A percentile compares a stretch with the other conserved stretches of the same genome.
These are phyloP conservation scores for Panicum hallii DNA, from an alignment of 202 grass and related monocot species.

Conservation along the genomic window DNA sequence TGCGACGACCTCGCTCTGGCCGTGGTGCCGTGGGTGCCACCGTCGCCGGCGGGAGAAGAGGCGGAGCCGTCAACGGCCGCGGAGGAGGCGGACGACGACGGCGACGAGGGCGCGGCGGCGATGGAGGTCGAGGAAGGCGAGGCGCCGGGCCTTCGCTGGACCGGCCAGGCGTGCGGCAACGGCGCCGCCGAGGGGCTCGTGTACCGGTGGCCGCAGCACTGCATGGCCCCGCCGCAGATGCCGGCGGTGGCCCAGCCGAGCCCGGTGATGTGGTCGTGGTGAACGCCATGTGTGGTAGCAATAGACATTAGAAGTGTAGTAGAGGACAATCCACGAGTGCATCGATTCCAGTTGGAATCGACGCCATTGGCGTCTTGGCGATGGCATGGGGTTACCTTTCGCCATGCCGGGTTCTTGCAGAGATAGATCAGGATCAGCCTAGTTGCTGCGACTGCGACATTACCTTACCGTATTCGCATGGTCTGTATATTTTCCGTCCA, in stretches of 20 bases:
- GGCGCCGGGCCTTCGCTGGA: background rate
- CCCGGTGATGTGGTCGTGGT: conserved; percentile 49
- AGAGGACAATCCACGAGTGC: background rate
- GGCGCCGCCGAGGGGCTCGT: conserved; percentile 16
- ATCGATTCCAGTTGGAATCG: background rate
- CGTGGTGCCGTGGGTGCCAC: conserved; percentile 47
- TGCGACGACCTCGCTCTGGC: conserved; percentile 23
- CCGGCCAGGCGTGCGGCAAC: background rate
- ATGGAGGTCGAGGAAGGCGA: conserved; percentile 58
- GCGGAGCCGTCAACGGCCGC: background rate
- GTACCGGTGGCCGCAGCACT: conserved; percentile 51
- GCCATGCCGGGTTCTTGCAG: background rate
- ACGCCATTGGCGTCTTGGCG: background rate
- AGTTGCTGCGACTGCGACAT: too few species aligned
- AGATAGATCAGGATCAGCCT: too few species aligned
- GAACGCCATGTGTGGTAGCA: background rate
- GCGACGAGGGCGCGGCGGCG: conserved; percentile 12
- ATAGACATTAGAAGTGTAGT: background rate
- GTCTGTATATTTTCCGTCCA: too few species aligned
- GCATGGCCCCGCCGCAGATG: conserved; percentile 31
- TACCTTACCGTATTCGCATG: too few species aligned
- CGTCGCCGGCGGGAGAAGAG: background rate
- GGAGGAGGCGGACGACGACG: conserved; percentile 7
- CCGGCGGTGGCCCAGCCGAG: conserved; percentile 32
- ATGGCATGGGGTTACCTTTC: background rate